Evolutionary conservation across 1,284 basidiomycete genomes (phyloP).

Genomic region (Ustilago xerochloae): DNA sequence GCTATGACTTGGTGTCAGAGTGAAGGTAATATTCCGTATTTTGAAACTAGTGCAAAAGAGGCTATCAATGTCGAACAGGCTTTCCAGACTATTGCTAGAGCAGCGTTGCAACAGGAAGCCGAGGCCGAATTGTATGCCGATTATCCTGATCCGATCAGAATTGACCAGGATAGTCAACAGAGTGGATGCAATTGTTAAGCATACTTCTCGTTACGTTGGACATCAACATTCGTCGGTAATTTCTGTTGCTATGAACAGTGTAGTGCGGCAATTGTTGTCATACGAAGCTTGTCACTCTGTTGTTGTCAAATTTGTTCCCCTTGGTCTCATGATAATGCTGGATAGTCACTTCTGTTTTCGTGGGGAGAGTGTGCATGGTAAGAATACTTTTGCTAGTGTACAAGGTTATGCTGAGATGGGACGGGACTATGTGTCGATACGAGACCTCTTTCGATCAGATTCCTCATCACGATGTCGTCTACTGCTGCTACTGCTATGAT

Average conservation of each 20-base stretch:
- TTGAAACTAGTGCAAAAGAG: slow-evolving; percentile 99
- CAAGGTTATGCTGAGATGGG: no score
- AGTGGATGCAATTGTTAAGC: slow-evolving; percentile 88
- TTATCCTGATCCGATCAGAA: slow-evolving; percentile 98
- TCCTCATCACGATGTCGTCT: neutral
- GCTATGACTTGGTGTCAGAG: slow-evolving; percentile 99
- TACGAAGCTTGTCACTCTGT: neutral
- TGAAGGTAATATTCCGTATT: slow-evolving; percentile 99
- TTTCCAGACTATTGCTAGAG: slow-evolving; percentile 99
- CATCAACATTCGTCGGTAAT: neutral
- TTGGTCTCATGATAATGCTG: neutral
- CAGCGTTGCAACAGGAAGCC: slow-evolving; percentile 94
- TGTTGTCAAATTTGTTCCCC: neutral
- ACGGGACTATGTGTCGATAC: slow-evolving; percentile 3
- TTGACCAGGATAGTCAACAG: slow-evolving; percentile 91
- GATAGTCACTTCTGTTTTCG: neutral
- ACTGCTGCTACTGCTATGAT: neutral
- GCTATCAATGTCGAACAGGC: slow-evolving; percentile 99
- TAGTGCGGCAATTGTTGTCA: neutral
- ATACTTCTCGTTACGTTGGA: neutral
- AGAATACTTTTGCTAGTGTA: no score
- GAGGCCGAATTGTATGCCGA: slow-evolving; percentile 97
- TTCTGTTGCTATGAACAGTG: neutral
- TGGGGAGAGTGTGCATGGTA: neutral
- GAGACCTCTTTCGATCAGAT: slow-evolving; percentile 24